A percentile compares a stretch with the other conserved stretches of the same genome.
phyloP scores from a whole-genome alignment of 2,329 filamentous ascomycete species.

The Teratosphaeria gauchensis region DNA sequence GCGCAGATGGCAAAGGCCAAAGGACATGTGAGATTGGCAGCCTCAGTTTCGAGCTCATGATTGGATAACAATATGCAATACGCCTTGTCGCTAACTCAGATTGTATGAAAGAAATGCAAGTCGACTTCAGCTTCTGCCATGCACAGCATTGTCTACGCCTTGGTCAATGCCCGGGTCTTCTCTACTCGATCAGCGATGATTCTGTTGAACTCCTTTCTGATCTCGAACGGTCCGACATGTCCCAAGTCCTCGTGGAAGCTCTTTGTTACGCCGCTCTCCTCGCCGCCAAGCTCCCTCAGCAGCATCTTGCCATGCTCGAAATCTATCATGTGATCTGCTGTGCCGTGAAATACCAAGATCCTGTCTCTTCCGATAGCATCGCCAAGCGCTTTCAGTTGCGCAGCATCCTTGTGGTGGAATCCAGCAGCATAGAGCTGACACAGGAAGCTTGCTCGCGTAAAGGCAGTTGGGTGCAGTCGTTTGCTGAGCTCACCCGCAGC shows the following conservation, averaged over 20 bases:
- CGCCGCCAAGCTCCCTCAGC: conserved; percentile 55
- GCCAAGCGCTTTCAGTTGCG: conserved; percentile 56
- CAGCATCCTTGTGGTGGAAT: conserved; percentile 65
- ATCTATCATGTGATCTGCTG: conserved; percentile 66
- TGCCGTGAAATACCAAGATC: conserved; percentile 71
- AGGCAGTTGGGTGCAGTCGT: conserved; percentile 49
- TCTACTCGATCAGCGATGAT: conserved; percentile 51
- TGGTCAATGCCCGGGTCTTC: conserved; percentile 34
- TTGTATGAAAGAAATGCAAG: background rate
- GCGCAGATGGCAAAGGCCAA: conserved; percentile 19
- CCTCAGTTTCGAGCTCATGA: background rate
- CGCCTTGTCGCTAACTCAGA: background rate
- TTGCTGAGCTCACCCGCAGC: conserved; percentile 71
- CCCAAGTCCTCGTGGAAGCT: conserved; percentile 61
- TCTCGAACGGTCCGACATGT: conserved; percentile 67
- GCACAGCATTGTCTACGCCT: background rate
- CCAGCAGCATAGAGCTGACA: conserved; percentile 69
- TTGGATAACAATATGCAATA: background rate
- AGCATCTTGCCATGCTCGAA: conserved; percentile 60
- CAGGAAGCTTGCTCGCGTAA: conserved; percentile 59
- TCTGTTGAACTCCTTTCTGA: conserved; percentile 56
- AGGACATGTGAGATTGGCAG: conserved; percentile 12
- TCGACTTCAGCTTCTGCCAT: background rate
- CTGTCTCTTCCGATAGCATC: conserved; percentile 61
- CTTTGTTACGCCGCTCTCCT: conserved; percentile 41